Evolutionary conservation across 176 grass and related monocot species (phyloP).

Genomic region (Alloteropsis semialata): DNA sequence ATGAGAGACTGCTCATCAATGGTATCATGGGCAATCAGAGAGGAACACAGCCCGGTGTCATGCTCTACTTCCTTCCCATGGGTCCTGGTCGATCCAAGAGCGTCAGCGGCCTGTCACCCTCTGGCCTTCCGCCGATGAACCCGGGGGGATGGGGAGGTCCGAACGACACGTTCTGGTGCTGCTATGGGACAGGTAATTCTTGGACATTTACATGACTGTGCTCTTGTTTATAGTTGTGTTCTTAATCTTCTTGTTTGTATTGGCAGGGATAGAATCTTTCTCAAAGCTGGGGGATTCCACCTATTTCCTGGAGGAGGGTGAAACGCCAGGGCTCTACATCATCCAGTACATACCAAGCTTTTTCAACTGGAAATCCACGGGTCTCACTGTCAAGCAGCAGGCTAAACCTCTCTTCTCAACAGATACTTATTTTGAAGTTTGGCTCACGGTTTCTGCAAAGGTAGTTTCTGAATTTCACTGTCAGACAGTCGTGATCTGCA

Average conservation of each 20-base stretch:
- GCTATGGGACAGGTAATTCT: constrained; percentile 78
- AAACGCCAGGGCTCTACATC: constrained; percentile 55
- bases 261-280: constrained; percentile 84
- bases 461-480: constrained; percentile 12
- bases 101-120: constrained; percentile 21
- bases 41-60: constrained; percentile 71
- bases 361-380: constrained; percentile 65
- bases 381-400: constrained; percentile 47
- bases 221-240: background rate
- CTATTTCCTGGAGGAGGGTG: constrained; percentile 77
- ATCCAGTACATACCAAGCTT: constrained; percentile 78
- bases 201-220: background rate
- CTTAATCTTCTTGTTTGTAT: background rate
- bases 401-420: constrained; percentile 47
- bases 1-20: constrained; percentile 76
- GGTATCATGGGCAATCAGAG: constrained; percentile 87
- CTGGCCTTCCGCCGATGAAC: constrained; percentile 34
- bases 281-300: constrained; percentile 92
- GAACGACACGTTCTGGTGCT: constrained; percentile 92
- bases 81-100: constrained; percentile 75
- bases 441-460: constrained; percentile 55
- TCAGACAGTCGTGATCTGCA: background rate
- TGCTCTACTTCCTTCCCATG: constrained; percentile 92
- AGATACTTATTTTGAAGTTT: constrained; percentile 53
- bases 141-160: constrained; percentile 77